A percentile compares a stretch with the other conserved stretches of the same genome.
Conservation (phyloP, 352 stramenopile species). For the Phytophthora chlamydospora region DNA sequence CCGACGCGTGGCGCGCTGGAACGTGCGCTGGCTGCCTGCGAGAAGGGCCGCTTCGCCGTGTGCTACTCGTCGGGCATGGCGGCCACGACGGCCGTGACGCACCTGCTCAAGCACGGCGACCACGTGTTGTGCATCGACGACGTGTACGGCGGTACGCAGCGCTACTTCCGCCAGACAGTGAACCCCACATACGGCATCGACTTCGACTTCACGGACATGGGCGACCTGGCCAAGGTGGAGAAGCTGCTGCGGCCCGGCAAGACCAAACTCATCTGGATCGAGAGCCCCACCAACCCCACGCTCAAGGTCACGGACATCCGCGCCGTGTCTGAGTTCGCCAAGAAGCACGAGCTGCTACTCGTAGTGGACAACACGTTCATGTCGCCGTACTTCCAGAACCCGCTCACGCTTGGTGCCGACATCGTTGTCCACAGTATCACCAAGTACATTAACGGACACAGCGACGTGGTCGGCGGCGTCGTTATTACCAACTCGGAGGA, state of each 20-base stretch:
- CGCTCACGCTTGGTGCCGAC: conserved; percentile 91
- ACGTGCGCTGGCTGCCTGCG: conserved; percentile 90
- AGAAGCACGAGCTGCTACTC: conserved; percentile 89
- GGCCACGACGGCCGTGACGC: conserved; percentile 86
- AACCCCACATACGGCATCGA: conserved; percentile 90
- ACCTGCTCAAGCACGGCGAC: conserved; percentile 92
- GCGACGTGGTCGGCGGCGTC: conserved; percentile 93
- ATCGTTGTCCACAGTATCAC: conserved; percentile 95
- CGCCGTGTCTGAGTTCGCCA: conserved; percentile 89
- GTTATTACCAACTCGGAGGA: conserved; percentile 93
- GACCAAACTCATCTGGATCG: conserved; percentile 95
- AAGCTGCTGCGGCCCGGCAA: conserved; percentile 78
- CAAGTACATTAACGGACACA: conserved; percentile 97
- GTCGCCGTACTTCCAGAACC: conserved; percentile 93
- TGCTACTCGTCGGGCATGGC: conserved; percentile 92
- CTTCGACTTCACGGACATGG: conserved; percentile 95
- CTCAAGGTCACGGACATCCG: conserved; percentile 95
- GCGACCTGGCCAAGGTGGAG: conserved; percentile 83
- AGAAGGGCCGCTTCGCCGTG: conserved; percentile 91
- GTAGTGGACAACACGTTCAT: conserved; percentile 96
- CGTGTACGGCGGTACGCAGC: conserved; percentile 96
- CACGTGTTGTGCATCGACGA: conserved; percentile 96
- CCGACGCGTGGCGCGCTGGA: conserved; percentile 96
- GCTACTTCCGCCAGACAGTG: conserved; percentile 94
- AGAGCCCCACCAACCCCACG: conserved; percentile 94